Conservation (phyloP, 495 filamentous ascomycete species). For the Podospora conica region DNA sequence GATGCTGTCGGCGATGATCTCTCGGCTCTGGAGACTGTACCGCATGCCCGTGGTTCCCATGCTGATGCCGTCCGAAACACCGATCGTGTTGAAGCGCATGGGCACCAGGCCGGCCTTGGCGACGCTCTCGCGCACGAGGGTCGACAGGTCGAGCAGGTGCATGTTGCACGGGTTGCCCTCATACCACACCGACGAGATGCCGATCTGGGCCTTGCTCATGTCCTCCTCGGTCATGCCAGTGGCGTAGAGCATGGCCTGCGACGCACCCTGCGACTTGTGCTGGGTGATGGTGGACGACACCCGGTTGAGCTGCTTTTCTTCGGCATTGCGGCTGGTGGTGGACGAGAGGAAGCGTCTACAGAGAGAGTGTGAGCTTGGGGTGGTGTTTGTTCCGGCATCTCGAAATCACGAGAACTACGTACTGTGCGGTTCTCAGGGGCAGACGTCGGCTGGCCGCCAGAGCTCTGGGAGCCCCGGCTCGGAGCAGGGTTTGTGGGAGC, state of each 20-base stretch:
- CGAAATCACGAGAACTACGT: slow-evolving; percentile 14
- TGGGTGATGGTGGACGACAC: slow-evolving; percentile 81
- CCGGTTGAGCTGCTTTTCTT: slow-evolving; percentile 62
- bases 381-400: neutral
- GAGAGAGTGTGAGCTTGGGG: neutral
- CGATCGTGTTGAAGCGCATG: slow-evolving; percentile 96
- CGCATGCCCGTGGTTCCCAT: slow-evolving; percentile 89
- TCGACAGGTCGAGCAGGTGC: slow-evolving; percentile 86
- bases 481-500: slow-evolving; percentile 34
- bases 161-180: slow-evolving; percentile 98
- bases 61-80: slow-evolving; percentile 80
- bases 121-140: slow-evolving; percentile 78
- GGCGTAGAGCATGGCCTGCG: slow-evolving; percentile 97
- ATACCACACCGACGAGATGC: slow-evolving; percentile 88
- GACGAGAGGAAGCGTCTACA: slow-evolving; percentile 38
- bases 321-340: slow-evolving; percentile 35
- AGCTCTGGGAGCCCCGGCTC: slow-evolving; percentile 36
- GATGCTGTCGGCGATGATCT: slow-evolving; percentile 94
- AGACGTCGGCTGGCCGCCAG: slow-evolving; percentile 30
- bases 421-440: slow-evolving; percentile 34
- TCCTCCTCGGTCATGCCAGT: slow-evolving; percentile 78
- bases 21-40: slow-evolving; percentile 86
- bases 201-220: slow-evolving; percentile 91
- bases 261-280: slow-evolving; percentile 94
- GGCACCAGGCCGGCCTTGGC: slow-evolving; percentile 70